Base-by-base conservation (phyloP, 2,329 filamentous ascomycete species). In the Juglanconis sp. region DNA sequence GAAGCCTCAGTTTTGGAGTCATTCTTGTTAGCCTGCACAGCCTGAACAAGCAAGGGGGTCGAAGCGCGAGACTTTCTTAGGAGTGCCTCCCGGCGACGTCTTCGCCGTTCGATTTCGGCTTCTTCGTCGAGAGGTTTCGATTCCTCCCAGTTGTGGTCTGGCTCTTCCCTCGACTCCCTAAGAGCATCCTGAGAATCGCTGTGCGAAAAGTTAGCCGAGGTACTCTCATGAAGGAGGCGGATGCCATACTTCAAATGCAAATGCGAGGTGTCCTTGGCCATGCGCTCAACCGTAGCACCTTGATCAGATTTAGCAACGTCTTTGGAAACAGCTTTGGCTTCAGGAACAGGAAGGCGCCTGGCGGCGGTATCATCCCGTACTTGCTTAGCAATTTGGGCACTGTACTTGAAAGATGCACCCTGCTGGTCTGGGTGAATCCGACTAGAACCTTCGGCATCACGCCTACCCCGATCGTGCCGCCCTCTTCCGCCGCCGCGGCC, bases 71-170 rank as follows among this genome's bases (percentile, higher is more conserved):
- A 89, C 77, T 92, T 96, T 72, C 91, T 89, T 71, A 92, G 85
- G 65, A 96, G 89, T 65, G 91, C 91, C 76, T 95, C 91, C 65
- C 93, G 88, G 61, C 90, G 86, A 71, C 89, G 92, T 34, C 92
- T 89, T 58, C 93, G 89, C 68, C 92, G 88, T 73, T 96, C 90
- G 68, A 96, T 90, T 69, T 94, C 82, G 66, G 90, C 87, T 64
- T 89, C 90, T 77, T 96, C 90, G 72, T 96, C 89, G 66, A 92
- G 72, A n/a, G 83, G 80, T 67, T 86, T 80, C 59, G 82, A 77
- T 65, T 84, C 81, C 63, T 82, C 78, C 65, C 75, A 79, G 63
- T 83, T 79, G 61, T 76, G 63, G 24, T 68, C 66, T 48, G 58
- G 56, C 56, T 62, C 52, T 44, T 48, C 47, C 9, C 54, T 42